Evolutionary conservation across 805 yeast species (phyloP), one percentile per base, ranked within the genome.

Genomic region (Kuraishia ogatae): DNA sequence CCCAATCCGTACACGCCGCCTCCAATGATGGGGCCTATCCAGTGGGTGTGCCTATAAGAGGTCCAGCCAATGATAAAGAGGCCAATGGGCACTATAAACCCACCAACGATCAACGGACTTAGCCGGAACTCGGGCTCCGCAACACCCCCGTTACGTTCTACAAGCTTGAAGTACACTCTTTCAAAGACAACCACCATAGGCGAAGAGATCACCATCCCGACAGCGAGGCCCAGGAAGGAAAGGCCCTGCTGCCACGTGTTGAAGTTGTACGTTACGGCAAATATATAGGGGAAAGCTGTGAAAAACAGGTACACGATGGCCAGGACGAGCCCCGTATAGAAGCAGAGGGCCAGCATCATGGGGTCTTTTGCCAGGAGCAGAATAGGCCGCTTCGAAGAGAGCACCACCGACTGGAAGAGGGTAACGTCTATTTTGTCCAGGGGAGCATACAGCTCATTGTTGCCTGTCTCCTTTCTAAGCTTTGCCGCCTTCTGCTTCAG

Each of bases 271-370:
- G 80, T 80, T 55, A 71, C 76, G 20, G 63, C 65, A 62, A 83
- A 83, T 10, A 84, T 81, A 59, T 80, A 81, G 11, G 89, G 88
- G 58, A 81, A 80, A 2, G 86, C 85, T 53, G 83, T 78, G 68
- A 85, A 82, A 61, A 82, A 85, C 73, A 85, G 68, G 68, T 84
- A 85, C 48, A 85, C 74, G 51, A 85, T 74, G 0, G 87, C 84
- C 55, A 84, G 70, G 28, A 78, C 73, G 49, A 83, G 67, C 1
- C 86, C 85, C 1, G 84, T 76, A 62, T 82, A 83, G 48, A 80
- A 66, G 56, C 86, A 79, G 4, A 84, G 65, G 20, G 77, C 70
- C 5, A 71, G 66, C 69, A 82, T 75, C 79, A 83, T 83, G 29
- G 84, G 82, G 57, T 84, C 87, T 24, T 65, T 64, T 2, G 71